Evolutionary conservation across 345 rosid species (phyloP).

Genomic region (Ceriops tagal): DNA sequence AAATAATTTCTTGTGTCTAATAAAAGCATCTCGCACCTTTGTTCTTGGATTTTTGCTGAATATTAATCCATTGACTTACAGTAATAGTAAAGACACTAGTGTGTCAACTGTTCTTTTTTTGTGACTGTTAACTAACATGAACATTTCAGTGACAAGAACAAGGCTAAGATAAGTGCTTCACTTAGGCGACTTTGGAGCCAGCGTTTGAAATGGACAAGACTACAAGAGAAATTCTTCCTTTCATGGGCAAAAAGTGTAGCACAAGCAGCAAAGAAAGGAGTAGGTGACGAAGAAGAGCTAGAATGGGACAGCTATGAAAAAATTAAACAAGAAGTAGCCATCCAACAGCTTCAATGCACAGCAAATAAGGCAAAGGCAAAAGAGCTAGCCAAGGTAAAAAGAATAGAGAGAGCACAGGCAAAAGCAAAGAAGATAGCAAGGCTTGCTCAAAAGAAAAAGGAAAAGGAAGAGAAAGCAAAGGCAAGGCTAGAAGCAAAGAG

Average conservation of each 20-base stretch:
- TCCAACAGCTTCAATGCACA: constrained; percentile 39
- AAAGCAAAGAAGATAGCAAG: constrained; percentile 49
- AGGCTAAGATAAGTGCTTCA: constrained; percentile 64
- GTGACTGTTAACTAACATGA: too few species aligned
- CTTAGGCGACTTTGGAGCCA: constrained; percentile 50
- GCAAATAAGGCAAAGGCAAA: constrained; percentile 45
- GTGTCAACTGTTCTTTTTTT: constrained; percentile 12
- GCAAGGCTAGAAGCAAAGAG: constrained; percentile 35
- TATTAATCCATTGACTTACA: too few species aligned
- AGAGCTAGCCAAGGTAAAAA: constrained; percentile 38
- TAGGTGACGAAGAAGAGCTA: constrained; percentile 48
- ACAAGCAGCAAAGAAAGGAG: constrained; percentile 68
- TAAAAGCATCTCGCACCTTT: too few species aligned
- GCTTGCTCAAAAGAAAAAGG: constrained; percentile 55
- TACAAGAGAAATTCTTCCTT: constrained; percentile 42
- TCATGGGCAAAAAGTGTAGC: constrained; percentile 57
- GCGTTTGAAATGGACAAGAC: constrained; percentile 48
- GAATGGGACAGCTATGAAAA: constrained; percentile 71
- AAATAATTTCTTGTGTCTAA: too few species aligned
- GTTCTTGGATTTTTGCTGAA: too few species aligned
- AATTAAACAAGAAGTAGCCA: constrained; percentile 44
- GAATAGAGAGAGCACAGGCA: constrained; percentile 39
- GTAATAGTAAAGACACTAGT: neutral
- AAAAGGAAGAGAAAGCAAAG: constrained; percentile 40
- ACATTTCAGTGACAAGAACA: constrained; percentile 58